These are phyloP conservation scores for Arbutus unedo DNA, from an alignment of 148 eudicot genomes.

Conservation along the genomic window DNA sequence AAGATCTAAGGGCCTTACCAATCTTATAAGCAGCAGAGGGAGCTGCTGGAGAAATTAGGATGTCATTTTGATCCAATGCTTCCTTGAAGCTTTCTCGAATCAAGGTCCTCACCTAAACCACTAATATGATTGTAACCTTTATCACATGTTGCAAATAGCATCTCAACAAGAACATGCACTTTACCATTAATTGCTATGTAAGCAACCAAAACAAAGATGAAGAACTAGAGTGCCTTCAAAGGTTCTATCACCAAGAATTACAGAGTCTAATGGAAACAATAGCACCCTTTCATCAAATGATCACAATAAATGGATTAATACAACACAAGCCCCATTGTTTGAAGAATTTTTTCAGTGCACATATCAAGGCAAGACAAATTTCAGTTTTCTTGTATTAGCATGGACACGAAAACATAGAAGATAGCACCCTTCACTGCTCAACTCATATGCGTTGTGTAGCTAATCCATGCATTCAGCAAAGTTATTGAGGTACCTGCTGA, in stretches of 20 bases:
- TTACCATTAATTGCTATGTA: background rate
- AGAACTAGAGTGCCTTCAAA: background rate
- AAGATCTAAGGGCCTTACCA: conserved; percentile 43
- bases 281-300: background rate
- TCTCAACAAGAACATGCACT: background rate
- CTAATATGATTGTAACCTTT: conserved; percentile 23
- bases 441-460: background rate
- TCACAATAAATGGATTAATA: background rate
- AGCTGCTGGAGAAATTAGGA: conserved; percentile 95
- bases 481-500: conserved; percentile 63
- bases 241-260: background rate
- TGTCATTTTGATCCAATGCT: conserved; percentile 75
- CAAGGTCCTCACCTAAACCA: conserved; percentile 81
- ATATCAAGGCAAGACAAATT: background rate
- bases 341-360: background rate
- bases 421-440: background rate
- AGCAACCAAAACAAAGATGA: background rate
- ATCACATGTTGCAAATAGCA: background rate
- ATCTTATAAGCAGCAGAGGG: conserved; percentile 93
- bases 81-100: conserved; percentile 80
- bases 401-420: background rate
- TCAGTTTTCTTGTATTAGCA: background rate
- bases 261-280: background rate
- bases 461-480: background rate
- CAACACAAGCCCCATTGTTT: background rate